Base-by-base conservation (phyloP, 108 stramenopile species). In the Fragilaria crotonensis region DNA sequence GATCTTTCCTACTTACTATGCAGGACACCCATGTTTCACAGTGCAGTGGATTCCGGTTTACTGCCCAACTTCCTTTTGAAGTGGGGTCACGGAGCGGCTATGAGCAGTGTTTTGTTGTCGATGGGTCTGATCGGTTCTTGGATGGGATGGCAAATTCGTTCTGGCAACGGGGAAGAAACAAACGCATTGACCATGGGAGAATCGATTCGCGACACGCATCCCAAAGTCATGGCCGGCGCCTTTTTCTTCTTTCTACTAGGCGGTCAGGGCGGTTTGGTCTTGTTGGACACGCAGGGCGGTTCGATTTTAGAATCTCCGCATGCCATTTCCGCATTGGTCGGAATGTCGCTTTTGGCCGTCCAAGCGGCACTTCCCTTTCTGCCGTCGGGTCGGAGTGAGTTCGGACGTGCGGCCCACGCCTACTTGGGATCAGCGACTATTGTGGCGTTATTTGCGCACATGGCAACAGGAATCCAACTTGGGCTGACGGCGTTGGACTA, bases 391-490 rank as follows among this genome's bases (percentile, higher is more conserved):
- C n/a, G n/a, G n/a, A 59, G 64, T 14, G 53, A 57, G 26, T 7
- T 30, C 4, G 77, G 70, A 46, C 60, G 77, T 5, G 57, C 60
- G 45, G 73, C 52, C 22, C 73, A 78, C 41, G 73, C 73, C 22
- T 71, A 72, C 56, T 36, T 78, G n/a, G 77, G 73, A 46, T 33
- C 60, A n/a, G 77, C 73, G 5, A 75, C 73, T n/a, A 75, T 78
- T 65, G 70, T 36, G 25, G 57, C 60, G 7, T 57, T 78, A 1
- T 71, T 78, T 30, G 69, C 60, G 20, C 73, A 78, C 60, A 20
- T 58, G 1, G 70, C 41, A 9, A 62, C 66, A 1, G 77, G 77
- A 30, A 22, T 75, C 4, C 60, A 78, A 49, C 70, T 75, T 23
- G 77, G 73, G 14, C 48, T 72, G n/a, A n/a, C n/a, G n/a, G n/a